Conservation (phyloP, 1,284 basidiomycete genomes). For the Puccinia hordei region DNA sequence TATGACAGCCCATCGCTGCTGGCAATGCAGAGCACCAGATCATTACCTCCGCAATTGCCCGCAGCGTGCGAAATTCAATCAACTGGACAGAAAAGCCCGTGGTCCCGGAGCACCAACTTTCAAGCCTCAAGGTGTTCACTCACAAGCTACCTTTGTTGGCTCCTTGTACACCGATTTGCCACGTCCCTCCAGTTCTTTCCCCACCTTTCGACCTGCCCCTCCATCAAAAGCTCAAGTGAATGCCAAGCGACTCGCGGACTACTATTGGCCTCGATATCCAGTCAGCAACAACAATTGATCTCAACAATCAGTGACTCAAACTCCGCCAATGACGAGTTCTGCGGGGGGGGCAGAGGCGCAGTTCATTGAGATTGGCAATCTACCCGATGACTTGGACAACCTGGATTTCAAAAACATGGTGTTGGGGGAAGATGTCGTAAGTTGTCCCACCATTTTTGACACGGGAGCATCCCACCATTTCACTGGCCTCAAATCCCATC, state of each 20-base stretch:
- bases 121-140: no score
- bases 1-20: background rate
- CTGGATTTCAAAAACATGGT: background rate
- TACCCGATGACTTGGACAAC: background rate
- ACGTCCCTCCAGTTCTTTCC: background rate
- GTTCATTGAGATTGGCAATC: background rate
- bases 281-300: no score
- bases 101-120: no score
- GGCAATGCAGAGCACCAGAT: background rate
- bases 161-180: background rate
- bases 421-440: background rate
- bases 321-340: no score
- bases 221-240: background rate
- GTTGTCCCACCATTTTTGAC: background rate
- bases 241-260: background rate
- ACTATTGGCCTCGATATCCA: background rate
- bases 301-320: no score
- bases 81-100: no score
- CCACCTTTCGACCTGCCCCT: background rate
- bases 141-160: background rate
- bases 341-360: background rate
- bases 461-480: background rate
- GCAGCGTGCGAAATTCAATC: background rate
- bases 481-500: background rate
- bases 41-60: background rate